These are phyloP conservation scores for Paramecium caudatum DNA, from an alignment of 73 alveolate genomes.

Conservation along the genomic window DNA sequence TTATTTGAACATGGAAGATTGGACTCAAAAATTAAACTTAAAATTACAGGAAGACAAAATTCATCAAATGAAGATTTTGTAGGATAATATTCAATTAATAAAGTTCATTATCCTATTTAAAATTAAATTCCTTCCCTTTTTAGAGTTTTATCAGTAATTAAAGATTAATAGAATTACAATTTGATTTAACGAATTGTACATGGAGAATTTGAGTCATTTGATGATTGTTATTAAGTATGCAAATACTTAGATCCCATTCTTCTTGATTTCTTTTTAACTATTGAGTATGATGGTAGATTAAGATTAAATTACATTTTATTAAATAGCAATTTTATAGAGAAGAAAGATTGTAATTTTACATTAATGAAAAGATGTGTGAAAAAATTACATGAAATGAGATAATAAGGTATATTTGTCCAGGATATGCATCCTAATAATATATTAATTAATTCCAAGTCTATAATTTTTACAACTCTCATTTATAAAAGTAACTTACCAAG, in stretches of 20 bases:
- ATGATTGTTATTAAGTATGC: slow-evolving; percentile 55
- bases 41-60: background rate
- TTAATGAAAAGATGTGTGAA: slow-evolving; percentile 53
- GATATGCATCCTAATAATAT: slow-evolving; percentile 69
- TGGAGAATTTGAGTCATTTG: slow-evolving; percentile 64
- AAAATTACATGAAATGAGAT: slow-evolving; percentile 1
- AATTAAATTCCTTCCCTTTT: background rate
- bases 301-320: slow-evolving; percentile 53
- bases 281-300: slow-evolving; percentile 53
- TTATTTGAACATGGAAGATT: slow-evolving; percentile 20
- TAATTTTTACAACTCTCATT: slow-evolving; percentile 33
- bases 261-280: slow-evolving; percentile 17
- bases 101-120: slow-evolving; percentile 22
- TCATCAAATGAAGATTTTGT: background rate
- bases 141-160: slow-evolving; percentile 7
- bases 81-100: background rate
- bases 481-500: slow-evolving; percentile 37
- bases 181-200: slow-evolving; percentile 26
- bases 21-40: slow-evolving; percentile 1
- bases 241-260: slow-evolving; percentile 25
- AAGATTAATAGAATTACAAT: background rate
- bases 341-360: background rate
- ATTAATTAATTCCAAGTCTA: background rate
- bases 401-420: background rate
- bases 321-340: slow-evolving; percentile 15